Conservation (phyloP, 2,329 filamentous ascomycete genomes). For the Botrytis fabae region DNA sequence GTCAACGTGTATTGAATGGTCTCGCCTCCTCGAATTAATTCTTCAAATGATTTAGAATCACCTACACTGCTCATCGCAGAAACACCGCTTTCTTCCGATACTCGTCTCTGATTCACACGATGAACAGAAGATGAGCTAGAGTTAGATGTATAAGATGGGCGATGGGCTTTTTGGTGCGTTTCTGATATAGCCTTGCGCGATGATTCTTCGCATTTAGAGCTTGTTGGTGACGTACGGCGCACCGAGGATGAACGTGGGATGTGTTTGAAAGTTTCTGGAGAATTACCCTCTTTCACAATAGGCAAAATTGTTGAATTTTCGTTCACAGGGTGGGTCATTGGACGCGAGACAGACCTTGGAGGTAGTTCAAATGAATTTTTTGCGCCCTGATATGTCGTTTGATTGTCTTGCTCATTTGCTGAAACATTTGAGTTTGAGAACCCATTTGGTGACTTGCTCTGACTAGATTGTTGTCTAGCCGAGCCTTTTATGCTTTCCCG, state of each 20-base stretch:
- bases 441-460: background rate
- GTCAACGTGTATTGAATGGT: constrained; percentile 83
- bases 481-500: constrained; percentile 16
- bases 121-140: constrained; percentile 50
- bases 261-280: background rate
- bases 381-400: background rate
- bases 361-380: constrained; percentile 3
- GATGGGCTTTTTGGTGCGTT: constrained; percentile 24
- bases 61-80: constrained; percentile 48
- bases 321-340: background rate
- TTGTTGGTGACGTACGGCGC: constrained; percentile 28
- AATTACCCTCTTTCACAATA: constrained; percentile 2
- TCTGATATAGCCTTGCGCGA: constrained; percentile 25
- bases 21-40: constrained; percentile 78
- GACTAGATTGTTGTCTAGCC: constrained; percentile 7
- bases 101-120: constrained; percentile 55
- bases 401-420: background rate
- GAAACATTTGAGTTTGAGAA: constrained; percentile 8
- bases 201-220: constrained; percentile 24
- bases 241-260: constrained; percentile 13
- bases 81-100: constrained; percentile 56
- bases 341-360: constrained; percentile 21
- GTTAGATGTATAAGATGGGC: constrained; percentile 47
- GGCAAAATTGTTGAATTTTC: background rate
- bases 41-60: constrained; percentile 70